Evolutionary conservation across 805 yeast species (phyloP), one percentile per base, ranked within the genome.

Genomic region (Pichia sporocuriosa): DNA sequence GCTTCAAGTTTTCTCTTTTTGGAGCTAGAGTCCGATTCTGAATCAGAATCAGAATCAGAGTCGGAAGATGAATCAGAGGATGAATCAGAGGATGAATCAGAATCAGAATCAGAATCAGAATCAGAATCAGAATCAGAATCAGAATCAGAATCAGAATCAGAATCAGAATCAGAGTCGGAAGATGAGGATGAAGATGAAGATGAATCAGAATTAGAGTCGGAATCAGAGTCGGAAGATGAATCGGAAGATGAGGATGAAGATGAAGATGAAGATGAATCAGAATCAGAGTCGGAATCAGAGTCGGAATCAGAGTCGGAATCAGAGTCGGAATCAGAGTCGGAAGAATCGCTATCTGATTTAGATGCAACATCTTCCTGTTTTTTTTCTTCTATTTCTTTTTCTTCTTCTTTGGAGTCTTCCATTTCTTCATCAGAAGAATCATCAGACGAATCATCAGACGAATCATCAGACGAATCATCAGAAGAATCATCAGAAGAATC

Each of bases 111-210:
- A 32, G 51, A 31, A 25, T 50, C 61, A 34, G 51, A 45, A 27
- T 47, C 56, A n/a, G 51, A 39, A 37, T 48, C 57, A 6, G 46
- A 44, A 35, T 46, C 50, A 32, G 51, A 47, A 40, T 55, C 48
- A 15, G 45, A 57, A 10, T 39, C 47, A 36, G 48, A 46, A 32
- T 42, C 51, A n/a, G 52, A 48, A 11, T 35, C 37, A 22, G 44
- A 38, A 10, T 37, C 31, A 1, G 52, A 43, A 20, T 34, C 40
- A n/a, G 47, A 47, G 24, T 30, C 39, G 11, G 43, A 8, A 12
- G 29, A 26, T n/a, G n/a, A n/a, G n/a, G n/a, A n/a, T n/a, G n/a
- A n/a, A n/a, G n/a, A n/a, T n/a, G 43, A 37, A 30, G 40, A 36
- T 10, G 30, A 19, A 25, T 33, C 40, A 32, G 37, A 46, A 24